A percentile compares a stretch with the other conserved stretches of the same genome.
Conservation (phyloP, 805 yeast species). For the Myxozyma vanderwaltii region DNA sequence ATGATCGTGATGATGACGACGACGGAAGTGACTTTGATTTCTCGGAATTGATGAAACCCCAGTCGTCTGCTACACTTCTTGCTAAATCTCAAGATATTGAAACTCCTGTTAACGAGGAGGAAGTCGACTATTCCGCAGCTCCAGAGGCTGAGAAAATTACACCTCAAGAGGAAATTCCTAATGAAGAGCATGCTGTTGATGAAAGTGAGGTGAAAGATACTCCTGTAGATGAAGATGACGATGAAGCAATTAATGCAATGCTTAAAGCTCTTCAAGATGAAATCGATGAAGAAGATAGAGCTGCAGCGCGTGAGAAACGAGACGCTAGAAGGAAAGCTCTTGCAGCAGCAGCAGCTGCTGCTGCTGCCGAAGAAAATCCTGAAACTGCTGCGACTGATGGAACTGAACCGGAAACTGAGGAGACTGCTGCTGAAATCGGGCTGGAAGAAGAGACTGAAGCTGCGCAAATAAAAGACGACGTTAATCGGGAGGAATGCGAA, state of each 20-base stretch:
- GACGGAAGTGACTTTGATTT: conserved; percentile 22
- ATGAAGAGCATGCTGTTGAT: not conserved
- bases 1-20: not conserved
- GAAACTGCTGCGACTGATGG: not conserved
- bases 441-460: conserved; percentile 1
- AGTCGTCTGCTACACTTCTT: conserved; percentile 11
- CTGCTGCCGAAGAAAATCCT: conserved; percentile 4
- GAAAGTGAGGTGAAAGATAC: conserved; percentile 17
- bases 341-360: conserved; percentile 14
- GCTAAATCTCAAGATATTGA: conserved; percentile 10
- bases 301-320: conserved; percentile 21
- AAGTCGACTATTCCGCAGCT: conserved; percentile 1
- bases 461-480: not conserved
- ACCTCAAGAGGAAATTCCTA: not conserved
- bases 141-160: not conserved
- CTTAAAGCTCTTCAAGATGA: conserved; percentile 33
- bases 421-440: not conserved
- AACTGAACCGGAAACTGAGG: not conserved
- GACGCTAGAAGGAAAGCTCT: conserved; percentile 22
- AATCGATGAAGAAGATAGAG: conserved; percentile 28
- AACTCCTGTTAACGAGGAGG: conserved; percentile 14
- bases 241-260: conserved; percentile 45
- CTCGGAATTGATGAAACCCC: conserved; percentile 13
- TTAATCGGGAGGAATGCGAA: not conserved
- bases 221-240: conserved; percentile 42